Percentiles rank a stretch among this genome's conserved stretches.
These are phyloP conservation scores for Phallus indusiatus DNA, from an alignment of 768 basidiomycete genomes.

Conservation along the genomic window DNA sequence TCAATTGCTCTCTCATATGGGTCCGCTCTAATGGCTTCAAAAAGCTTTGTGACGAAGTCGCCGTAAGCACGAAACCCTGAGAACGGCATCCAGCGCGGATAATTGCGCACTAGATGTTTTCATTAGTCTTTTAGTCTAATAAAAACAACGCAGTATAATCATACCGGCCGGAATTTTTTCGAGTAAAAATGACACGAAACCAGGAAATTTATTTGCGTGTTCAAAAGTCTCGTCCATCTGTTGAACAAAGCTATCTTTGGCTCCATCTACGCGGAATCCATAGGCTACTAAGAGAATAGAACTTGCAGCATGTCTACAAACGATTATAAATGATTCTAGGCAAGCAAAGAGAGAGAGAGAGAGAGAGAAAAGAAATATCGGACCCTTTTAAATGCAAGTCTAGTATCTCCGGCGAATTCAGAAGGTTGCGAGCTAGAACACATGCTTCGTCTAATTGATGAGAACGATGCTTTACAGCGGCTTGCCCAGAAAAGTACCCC, in stretches of 20 bases:
- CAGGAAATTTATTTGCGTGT: background rate
- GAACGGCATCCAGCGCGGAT: conserved; percentile 6
- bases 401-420: background rate
- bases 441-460: background rate
- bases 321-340: background rate
- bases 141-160: too few species aligned
- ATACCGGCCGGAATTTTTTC: conserved; percentile 1
- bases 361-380: background rate
- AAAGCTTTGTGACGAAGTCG: background rate
- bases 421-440: background rate
- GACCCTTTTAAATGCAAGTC: conserved; percentile 5
- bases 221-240: conserved; percentile 5
- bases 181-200: background rate
- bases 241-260: background rate
- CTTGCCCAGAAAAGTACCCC: background rate
- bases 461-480: conserved; percentile 6
- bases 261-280: conserved; percentile 1
- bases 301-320: background rate
- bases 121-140: too few species aligned
- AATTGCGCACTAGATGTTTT: background rate
- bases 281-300: conserved; percentile 1
- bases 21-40: background rate
- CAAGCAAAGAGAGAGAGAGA: background rate
- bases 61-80: conserved; percentile 1
- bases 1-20: conserved; percentile 2